A percentile compares a stretch with the other conserved stretches of the same genome.
phyloP scores from a whole-genome alignment of 2,329 filamentous ascomycete species.

The Cytospora chrysosperma region DNA sequence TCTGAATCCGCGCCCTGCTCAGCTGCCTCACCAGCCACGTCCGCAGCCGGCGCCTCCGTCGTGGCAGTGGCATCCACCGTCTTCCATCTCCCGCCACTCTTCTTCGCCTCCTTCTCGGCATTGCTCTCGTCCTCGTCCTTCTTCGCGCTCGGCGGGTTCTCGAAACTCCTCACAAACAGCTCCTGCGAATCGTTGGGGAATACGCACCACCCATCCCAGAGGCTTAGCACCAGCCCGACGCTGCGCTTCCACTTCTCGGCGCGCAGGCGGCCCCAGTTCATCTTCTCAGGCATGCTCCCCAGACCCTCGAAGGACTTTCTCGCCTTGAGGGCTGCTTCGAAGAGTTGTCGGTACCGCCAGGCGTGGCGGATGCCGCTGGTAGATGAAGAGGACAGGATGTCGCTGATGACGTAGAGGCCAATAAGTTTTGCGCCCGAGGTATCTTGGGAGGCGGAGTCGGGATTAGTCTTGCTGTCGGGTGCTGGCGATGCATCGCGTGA shows the following conservation, averaged over 20 bases:
- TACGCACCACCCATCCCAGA: constrained; percentile 71
- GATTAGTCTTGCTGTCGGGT: constrained; percentile 42
- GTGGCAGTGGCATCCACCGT: constrained; percentile 43
- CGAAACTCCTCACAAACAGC: constrained; percentile 67
- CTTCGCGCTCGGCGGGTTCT: constrained; percentile 58
- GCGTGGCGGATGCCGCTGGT: constrained; percentile 78
- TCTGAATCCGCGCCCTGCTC: constrained; percentile 28
- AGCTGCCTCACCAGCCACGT: constrained; percentile 5
- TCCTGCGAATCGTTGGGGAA: constrained; percentile 76
- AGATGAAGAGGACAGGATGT: constrained; percentile 76
- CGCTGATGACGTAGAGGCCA: constrained; percentile 73
- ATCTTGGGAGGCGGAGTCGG: constrained; percentile 48
- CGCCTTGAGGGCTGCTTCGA: constrained; percentile 69
- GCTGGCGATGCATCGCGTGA: constrained; percentile 38
- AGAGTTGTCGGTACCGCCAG: constrained; percentile 81
- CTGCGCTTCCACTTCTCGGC: constrained; percentile 84
- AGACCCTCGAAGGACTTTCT: constrained; percentile 73
- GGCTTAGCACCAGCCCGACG: constrained; percentile 63
- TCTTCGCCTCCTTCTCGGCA: constrained; percentile 37
- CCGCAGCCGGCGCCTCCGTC: constrained; percentile 25
- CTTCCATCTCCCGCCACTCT: constrained; percentile 49
- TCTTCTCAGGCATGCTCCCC: constrained; percentile 68
- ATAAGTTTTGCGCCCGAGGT: constrained; percentile 73
- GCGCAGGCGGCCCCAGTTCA: constrained; percentile 77
- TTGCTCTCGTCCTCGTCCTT: constrained; percentile 36